These are phyloP conservation scores for Ganoderma leucocontextum DNA, from an alignment of 1,284 basidiomycete species.

Conservation along the genomic window DNA sequence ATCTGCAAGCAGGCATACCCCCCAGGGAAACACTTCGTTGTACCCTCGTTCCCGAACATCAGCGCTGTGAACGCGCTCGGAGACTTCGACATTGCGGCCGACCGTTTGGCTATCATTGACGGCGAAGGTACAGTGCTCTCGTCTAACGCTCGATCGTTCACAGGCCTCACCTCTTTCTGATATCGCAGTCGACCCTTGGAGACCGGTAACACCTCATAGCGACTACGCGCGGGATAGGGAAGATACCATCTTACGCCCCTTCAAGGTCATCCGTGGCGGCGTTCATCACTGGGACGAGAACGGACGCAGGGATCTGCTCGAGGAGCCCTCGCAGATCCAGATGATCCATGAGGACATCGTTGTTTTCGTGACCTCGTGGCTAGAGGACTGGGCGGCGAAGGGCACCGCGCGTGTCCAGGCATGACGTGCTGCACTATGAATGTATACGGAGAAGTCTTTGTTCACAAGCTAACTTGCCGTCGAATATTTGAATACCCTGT, in stretches of 20 bases:
- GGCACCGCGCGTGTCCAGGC: neutral
- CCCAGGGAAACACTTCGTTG: slow-evolving; percentile 76
- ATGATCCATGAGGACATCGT: slow-evolving; percentile 86
- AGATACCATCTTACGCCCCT: slow-evolving; percentile 81
- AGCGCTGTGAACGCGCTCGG: slow-evolving; percentile 83
- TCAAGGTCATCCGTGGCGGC: slow-evolving; percentile 88
- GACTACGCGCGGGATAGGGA: slow-evolving; percentile 74
- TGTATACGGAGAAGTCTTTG: neutral
- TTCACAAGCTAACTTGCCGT: neutral
- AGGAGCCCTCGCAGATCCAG: slow-evolving; percentile 83
- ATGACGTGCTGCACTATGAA: neutral
- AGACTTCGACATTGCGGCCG: slow-evolving; percentile 77
- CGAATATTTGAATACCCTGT: neutral
- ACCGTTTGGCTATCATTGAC: slow-evolving; percentile 88
- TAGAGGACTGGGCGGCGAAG: slow-evolving; percentile 63
- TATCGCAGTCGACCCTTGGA: slow-evolving; percentile 85
- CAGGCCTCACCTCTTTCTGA: neutral
- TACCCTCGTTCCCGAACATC: slow-evolving; percentile 81
- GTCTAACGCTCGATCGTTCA: neutral
- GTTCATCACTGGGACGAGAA: slow-evolving; percentile 95
- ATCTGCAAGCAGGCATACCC: slow-evolving; percentile 89
- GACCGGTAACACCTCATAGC: slow-evolving; percentile 87
- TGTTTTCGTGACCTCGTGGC: slow-evolving; percentile 84
- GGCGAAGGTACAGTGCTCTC: slow-evolving; percentile 64
- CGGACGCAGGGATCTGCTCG: slow-evolving; percentile 68